Percentiles rank a stretch among this genome's conserved stretches.
These are phyloP conservation scores for Nannochloropsis salina DNA, from an alignment of 108 stramenopile species.

Conservation along the genomic window DNA sequence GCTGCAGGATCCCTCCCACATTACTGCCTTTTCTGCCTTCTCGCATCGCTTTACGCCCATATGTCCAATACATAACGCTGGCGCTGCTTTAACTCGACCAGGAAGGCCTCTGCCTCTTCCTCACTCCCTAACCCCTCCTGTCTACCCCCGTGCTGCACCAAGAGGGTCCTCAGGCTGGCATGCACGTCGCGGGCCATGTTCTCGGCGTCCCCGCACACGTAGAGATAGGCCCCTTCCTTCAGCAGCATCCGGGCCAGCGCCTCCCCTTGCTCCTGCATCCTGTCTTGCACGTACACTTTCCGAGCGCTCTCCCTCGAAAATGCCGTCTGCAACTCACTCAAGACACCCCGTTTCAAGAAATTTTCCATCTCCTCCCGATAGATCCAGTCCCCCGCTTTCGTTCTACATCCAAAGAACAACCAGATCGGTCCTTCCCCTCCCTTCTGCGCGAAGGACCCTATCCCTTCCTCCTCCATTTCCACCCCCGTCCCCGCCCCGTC, in stretches of 20 bases:
- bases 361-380: constrained; percentile 15
- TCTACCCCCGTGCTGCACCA: constrained; percentile 32
- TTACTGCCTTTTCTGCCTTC: neutral
- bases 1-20: neutral
- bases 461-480: neutral
- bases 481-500: neutral
- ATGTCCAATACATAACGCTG: constrained; percentile 53
- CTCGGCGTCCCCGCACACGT: constrained; percentile 51
- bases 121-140: neutral
- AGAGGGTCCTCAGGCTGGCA: constrained; percentile 22
- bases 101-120: constrained; percentile 13
- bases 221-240: constrained; percentile 47
- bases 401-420: constrained; percentile 50
- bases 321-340: constrained; percentile 15
- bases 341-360: neutral
- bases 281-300: constrained; percentile 41
- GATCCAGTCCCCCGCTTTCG: constrained; percentile 18
- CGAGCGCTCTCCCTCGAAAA: neutral
- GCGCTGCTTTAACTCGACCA: constrained; percentile 37
- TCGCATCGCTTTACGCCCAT: constrained; percentile 41
- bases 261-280: constrained; percentile 34
- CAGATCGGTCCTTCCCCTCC: constrained; percentile 42
- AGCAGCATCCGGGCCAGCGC: constrained; percentile 46
- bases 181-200: constrained; percentile 51
- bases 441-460: constrained; percentile 33